phyloP scores from a whole-genome alignment of 2,329 filamentous ascomycete species.

The Ophiostoma sp. region DNA sequence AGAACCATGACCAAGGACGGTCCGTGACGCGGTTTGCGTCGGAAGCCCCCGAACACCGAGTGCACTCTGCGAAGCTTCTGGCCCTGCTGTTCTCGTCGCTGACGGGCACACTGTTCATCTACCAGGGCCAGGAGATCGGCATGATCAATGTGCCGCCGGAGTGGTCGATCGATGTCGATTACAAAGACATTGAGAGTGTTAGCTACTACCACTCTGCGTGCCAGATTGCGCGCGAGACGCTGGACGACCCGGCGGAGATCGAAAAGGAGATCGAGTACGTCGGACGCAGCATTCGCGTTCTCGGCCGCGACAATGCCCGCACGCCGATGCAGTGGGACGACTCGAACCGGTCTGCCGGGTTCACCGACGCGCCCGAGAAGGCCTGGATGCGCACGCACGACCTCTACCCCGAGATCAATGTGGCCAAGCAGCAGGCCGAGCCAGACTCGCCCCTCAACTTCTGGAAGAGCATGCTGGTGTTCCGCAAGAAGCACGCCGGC shows the following conservation, averaged over 20 bases:
- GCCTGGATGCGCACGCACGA: constrained; percentile 60
- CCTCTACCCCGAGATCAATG: constrained; percentile 51
- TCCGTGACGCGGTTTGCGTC: constrained; percentile 49
- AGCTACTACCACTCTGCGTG: constrained; percentile 41
- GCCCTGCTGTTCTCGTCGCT: constrained; percentile 44
- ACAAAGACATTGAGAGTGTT: constrained; percentile 46
- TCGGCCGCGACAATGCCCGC: constrained; percentile 61
- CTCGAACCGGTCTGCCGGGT: constrained; percentile 50
- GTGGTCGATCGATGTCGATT: constrained; percentile 44
- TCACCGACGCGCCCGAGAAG: constrained; percentile 44
- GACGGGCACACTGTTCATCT: constrained; percentile 53
- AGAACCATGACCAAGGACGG: constrained; percentile 59
- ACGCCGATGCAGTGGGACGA: constrained; percentile 63
- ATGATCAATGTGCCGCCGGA: constrained; percentile 48
- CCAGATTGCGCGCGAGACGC: constrained; percentile 26
- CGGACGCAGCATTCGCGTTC: constrained; percentile 49
- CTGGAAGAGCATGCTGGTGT: constrained; percentile 51
- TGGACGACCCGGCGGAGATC: constrained; percentile 35
- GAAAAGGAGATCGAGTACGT: constrained; percentile 42
- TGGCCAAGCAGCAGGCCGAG: constrained; percentile 42
- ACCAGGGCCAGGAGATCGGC: constrained; percentile 58
- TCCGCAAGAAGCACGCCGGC: constrained; percentile 52
- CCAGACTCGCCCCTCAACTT: constrained; percentile 51
- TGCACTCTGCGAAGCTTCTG: constrained; percentile 48
- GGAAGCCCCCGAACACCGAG: constrained; percentile 40